Percentiles rank a stretch among this genome's conserved stretches.
Evolutionary conservation across 2,329 filamentous ascomycete species (phyloP).

Genomic region (Phyllosticta citriasiana): DNA sequence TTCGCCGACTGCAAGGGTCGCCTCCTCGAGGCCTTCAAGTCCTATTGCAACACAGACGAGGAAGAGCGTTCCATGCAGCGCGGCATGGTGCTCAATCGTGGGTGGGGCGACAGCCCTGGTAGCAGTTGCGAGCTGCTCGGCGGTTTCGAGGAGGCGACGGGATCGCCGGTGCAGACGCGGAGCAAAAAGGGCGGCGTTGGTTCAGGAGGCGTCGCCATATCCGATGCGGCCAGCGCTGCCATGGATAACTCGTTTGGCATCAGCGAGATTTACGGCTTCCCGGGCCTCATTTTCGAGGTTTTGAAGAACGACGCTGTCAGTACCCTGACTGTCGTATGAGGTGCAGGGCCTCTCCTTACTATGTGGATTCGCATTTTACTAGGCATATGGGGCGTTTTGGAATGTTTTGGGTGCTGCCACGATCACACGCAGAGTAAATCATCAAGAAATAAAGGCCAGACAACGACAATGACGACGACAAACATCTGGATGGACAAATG

Average conservation of each 20-base stretch:
- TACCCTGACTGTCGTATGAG: constrained; percentile 76
- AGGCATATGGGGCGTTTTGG: constrained; percentile 1
- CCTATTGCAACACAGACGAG: constrained; percentile 47
- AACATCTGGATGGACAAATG: no score
- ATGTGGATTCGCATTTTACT: neutral
- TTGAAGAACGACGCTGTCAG: constrained; percentile 86
- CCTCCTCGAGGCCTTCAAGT: constrained; percentile 61
- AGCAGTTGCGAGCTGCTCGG: constrained; percentile 63
- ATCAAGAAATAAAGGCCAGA: no score
- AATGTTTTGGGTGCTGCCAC: neutral
- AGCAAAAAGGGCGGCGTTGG: constrained; percentile 24
- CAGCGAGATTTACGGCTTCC: constrained; percentile 87
- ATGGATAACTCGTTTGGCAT: constrained; percentile 49
- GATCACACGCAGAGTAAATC: no score
- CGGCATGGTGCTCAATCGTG: constrained; percentile 78
- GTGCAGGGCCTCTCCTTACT: neutral
- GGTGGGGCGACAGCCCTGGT: constrained; percentile 84
- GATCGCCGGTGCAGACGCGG: constrained; percentile 11
- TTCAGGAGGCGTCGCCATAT: constrained; percentile 14
- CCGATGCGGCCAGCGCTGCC: constrained; percentile 27
- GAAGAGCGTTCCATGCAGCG: constrained; percentile 45
- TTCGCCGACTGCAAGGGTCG: constrained; percentile 63
- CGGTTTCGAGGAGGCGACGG: constrained; percentile 57
- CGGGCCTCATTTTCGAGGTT: constrained; percentile 90
- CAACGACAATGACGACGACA: no score